These are phyloP conservation scores for Suillus spraguei DNA, from an alignment of 768 basidiomycete species.

Conservation along the genomic window DNA sequence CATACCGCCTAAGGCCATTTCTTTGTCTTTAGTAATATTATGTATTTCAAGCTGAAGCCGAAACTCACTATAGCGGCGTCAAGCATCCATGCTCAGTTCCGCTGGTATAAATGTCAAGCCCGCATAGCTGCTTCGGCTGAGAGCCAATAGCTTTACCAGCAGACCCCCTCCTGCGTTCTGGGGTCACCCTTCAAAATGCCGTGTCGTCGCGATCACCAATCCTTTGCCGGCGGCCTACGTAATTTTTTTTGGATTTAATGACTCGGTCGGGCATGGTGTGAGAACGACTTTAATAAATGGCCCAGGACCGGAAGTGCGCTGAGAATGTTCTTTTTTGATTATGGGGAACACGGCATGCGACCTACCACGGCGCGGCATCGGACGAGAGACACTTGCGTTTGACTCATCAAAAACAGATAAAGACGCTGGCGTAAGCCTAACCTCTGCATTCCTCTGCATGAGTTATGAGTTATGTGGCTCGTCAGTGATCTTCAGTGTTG, in stretches of 20 bases:
- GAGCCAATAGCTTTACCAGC: background rate
- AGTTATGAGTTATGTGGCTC: background rate
- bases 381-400: background rate
- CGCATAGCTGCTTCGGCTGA: too few relatives aligned
- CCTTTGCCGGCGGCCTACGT: too few relatives aligned
- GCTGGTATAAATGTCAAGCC: background rate
- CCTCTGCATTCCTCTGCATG: background rate
- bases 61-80: background rate
- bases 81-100: background rate
- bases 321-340: background rate
- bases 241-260: background rate
- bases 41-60: background rate
- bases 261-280: background rate
- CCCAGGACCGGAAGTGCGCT: background rate
- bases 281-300: background rate
- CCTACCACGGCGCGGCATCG: background rate
- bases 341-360: background rate
- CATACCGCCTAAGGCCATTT: too few relatives aligned
- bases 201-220: background rate
- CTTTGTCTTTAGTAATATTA: too few relatives aligned
- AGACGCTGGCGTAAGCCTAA: background rate
- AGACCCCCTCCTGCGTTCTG: too few relatives aligned
- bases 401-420: background rate
- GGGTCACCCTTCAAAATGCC: background rate
- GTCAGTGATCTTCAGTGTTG: too few relatives aligned